Percentiles rank a stretch among this genome's conserved stretches.
Conservation (phyloP, 441 rosid genomes). For the Raphanus hybrid region DNA sequence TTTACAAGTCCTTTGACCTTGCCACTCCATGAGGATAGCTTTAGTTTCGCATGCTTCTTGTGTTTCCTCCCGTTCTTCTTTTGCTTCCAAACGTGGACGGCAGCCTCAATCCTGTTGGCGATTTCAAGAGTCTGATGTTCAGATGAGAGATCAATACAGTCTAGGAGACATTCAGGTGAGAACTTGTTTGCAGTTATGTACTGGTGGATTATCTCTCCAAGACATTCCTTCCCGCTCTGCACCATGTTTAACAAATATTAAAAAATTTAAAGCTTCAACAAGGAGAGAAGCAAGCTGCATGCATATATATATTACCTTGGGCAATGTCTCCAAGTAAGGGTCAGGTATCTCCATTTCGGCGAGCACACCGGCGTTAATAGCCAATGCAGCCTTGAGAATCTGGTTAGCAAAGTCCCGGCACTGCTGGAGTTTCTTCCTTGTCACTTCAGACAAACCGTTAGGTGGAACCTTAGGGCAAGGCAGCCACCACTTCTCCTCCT, state of each 20-base stretch:
- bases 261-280: too few species aligned
- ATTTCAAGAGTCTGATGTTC: constrained; percentile 89
- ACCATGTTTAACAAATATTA: background rate
- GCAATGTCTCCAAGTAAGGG: constrained; percentile 84
- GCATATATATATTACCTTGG: constrained; percentile 63
- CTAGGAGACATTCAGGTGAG: constrained; percentile 89
- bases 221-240: constrained; percentile 89
- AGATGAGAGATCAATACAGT: constrained; percentile 91
- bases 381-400: constrained; percentile 97
- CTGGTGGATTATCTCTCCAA: constrained; percentile 87
- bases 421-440: constrained; percentile 83
- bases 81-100: constrained; percentile 85
- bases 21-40: constrained; percentile 81
- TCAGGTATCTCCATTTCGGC: constrained; percentile 91
- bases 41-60: constrained; percentile 49
- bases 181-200: constrained; percentile 81
- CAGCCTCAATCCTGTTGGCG: constrained; percentile 83
- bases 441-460: constrained; percentile 76
- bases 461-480: constrained; percentile 89
- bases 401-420: constrained; percentile 90
- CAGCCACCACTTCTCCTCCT: constrained; percentile 99
- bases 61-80: constrained; percentile 70
- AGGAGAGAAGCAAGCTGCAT: background rate
- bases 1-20: constrained; percentile 88
- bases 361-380: constrained; percentile 87